Conservation (phyloP, 1,284 basidiomycete species). For the Puccinia novopanici region DNA sequence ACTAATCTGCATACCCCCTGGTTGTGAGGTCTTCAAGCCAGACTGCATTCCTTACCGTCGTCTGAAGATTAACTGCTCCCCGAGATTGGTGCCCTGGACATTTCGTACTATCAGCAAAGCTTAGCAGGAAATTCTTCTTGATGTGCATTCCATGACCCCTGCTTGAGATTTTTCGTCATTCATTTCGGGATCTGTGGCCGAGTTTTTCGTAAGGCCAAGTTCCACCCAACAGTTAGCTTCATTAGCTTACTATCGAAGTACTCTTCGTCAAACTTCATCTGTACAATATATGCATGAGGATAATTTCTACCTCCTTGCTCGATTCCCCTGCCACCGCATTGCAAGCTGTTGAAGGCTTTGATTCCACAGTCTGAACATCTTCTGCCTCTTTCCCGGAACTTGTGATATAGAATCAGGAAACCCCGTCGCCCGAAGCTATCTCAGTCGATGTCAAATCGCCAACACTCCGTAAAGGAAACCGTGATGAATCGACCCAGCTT, state of each 20-base stretch:
- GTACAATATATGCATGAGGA: neutral
- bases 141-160: conserved; percentile 4
- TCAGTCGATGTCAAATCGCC: neutral
- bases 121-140: neutral
- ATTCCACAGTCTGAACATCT: neutral
- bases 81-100: neutral
- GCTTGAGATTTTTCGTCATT: conserved; percentile 13
- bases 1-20: neutral
- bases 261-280: neutral
- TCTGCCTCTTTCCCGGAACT: neutral
- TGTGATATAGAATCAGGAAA: neutral
- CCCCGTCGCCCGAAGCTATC: neutral
- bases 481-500: conserved; percentile 42
- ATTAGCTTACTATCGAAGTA: neutral
- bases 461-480: neutral
- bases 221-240: neutral
- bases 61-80: neutral
- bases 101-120: neutral
- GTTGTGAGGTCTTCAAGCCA: neutral
- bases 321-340: conserved; percentile 5
- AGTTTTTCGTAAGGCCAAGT: neutral
- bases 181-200: conserved; percentile 2
- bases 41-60: neutral
- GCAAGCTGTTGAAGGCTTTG: conserved; percentile 7
- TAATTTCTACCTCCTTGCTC: conserved; percentile 20